phyloP scores from a whole-genome alignment of 2,329 filamentous ascomycete species.

The Aspergillus sp. region DNA sequence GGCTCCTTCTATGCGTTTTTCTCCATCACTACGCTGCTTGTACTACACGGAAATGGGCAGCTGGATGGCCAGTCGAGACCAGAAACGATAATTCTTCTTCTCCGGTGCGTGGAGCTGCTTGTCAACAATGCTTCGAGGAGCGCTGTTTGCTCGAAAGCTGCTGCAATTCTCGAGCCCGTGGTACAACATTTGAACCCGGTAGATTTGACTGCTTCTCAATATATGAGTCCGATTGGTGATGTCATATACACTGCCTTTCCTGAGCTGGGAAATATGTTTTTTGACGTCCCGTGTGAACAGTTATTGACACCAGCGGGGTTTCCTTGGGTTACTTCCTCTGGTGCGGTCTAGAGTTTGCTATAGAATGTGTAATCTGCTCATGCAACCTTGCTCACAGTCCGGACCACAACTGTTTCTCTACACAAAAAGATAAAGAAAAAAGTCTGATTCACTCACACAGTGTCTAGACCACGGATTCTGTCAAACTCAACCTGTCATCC shows the following conservation, averaged over 20 bases:
- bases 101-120: background rate
- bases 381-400: no score
- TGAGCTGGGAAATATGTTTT: background rate
- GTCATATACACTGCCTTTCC: background rate
- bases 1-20: constrained; percentile 29
- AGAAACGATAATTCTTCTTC: background rate
- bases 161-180: background rate
- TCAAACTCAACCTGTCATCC: no score
- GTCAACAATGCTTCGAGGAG: background rate
- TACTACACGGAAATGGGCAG: constrained; percentile 2
- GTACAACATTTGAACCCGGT: background rate
- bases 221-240: background rate
- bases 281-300: background rate
- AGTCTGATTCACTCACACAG: no score
- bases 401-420: no score
- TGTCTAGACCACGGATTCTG: no score
- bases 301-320: background rate
- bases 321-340: background rate
- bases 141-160: background rate
- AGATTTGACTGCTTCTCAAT: background rate
- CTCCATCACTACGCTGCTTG: constrained; percentile 19
- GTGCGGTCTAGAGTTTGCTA: no score
- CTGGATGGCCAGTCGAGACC: background rate
- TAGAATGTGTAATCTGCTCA: no score
- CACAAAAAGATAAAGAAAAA: no score